Base-by-base conservation (phyloP, 1,284 basidiomycete genomes). In the Microbotryomycetes sp. region DNA sequence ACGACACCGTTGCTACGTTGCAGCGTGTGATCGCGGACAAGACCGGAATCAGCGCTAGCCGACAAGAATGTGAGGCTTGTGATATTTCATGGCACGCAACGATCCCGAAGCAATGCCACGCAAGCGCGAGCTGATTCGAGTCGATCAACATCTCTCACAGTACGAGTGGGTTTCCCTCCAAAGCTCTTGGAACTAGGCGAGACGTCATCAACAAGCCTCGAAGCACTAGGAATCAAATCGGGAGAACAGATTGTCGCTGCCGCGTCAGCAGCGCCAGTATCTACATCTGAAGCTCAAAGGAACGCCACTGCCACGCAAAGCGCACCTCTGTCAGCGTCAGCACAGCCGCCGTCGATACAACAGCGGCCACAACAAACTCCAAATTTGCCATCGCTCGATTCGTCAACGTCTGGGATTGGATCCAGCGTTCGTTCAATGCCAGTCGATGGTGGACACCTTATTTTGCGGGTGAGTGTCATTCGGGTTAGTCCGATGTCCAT, bases 211-310 rank as follows among this genome's bases (percentile, higher is more conserved):
- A 23, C 59, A 0, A 49, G 26, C 0, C 58, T 68, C 1, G 19
- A 28, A 0, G 25, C 42, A 0, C 45, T 66, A 1, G 64, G 64
- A 0, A 55, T 66, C 29, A 29, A 28, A 16, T 58, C 26, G 16
- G 67, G 67, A 45, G 64, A 66, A 16, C 31, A 59, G 4, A 48
- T 68, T 23, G 48, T 66, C 54, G 62, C 66, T 23, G 49, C 62
- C 0, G 59, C 59, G 16, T 15, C 9, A 23, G 30, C 23, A 19
- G 45, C 14, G 19, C 29, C n/a, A 23, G 22, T 36, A 6, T 50
- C 29, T 30, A 49, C 12, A 42, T 26, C 1, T 22, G n/a, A 54
- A 48, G 19, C 50, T 36, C 19, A 3, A 45, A 25, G 15, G 3
- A 52, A 47, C 12, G 28, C 29, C 22, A 16, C 30, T 0, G 12